phyloP scores from a whole-genome alignment of 2,329 filamentous ascomycete genomes.

The Claviceps capensis region DNA sequence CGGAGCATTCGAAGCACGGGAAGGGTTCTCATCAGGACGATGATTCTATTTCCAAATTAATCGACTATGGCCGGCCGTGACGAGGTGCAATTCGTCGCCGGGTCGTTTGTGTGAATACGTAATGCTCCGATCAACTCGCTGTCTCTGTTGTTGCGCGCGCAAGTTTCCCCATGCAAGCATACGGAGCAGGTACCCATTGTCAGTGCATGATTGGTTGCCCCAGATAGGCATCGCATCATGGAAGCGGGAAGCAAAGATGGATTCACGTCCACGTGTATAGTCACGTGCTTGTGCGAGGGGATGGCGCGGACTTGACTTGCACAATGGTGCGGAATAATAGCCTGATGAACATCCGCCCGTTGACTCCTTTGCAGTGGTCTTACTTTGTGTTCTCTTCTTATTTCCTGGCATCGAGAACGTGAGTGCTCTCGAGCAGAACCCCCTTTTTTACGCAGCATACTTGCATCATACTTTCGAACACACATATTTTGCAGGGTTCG shows the following conservation, averaged over 20 bases:
- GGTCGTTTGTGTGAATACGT: background rate
- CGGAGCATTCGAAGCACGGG: background rate
- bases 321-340: background rate
- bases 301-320: background rate
- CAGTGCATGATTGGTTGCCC: conserved; percentile 1
- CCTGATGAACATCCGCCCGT: too few species aligned
- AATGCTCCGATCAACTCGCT: background rate
- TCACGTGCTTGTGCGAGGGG: background rate
- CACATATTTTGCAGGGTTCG: background rate
- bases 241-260: background rate
- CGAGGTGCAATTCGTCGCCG: background rate
- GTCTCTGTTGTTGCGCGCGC: background rate
- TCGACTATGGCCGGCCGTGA: background rate
- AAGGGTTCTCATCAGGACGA: background rate
- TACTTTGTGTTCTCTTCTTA: too few species aligned
- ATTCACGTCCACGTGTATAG: background rate
- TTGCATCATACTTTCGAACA: too few species aligned
- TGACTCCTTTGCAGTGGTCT: too few species aligned
- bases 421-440: too few species aligned
- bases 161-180: background rate
- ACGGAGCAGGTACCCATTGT: background rate
- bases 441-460: too few species aligned
- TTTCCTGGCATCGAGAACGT: too few species aligned
- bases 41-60: background rate
- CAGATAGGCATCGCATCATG: background rate